Percentiles rank a stretch among this genome's conserved stretches.
phyloP scores from a whole-genome alignment of 2,329 filamentous ascomycete genomes.

The Apiospora saccharicola region DNA sequence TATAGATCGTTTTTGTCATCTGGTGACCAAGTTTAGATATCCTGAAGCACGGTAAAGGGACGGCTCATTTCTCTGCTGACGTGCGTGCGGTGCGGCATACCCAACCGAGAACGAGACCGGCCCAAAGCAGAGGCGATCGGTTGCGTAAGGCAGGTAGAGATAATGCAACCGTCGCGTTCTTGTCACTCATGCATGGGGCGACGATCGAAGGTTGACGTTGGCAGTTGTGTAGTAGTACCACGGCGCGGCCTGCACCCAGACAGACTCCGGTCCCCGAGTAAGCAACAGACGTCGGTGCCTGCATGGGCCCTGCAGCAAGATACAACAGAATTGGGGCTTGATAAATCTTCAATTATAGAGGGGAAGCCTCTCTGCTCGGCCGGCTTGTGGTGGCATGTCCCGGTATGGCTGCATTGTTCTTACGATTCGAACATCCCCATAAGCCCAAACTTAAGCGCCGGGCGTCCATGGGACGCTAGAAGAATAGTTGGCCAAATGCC shows the following conservation, averaged over 20 bases:
- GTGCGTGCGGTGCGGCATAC: slow-evolving; percentile 8
- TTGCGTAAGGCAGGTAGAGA: neutral
- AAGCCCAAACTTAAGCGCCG: slow-evolving; percentile 1
- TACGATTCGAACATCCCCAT: neutral
- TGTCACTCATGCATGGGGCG: neutral
- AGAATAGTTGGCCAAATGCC: neutral
- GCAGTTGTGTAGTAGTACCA: neutral
- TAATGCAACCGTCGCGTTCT: neutral
- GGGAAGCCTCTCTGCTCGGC: neutral
- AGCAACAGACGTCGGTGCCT: slow-evolving; percentile 9
- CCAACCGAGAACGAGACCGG: neutral
- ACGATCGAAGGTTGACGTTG: slow-evolving; percentile 6
- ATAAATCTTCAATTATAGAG: neutral
- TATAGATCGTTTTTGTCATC: neutral
- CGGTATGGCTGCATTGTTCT: slow-evolving; percentile 4
- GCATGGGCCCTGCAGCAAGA: slow-evolving; percentile 11
- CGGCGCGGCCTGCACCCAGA: neutral
- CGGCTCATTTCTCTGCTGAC: slow-evolving; percentile 13
- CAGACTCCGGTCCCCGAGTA: slow-evolving; percentile 17
- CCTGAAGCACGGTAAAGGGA: neutral
- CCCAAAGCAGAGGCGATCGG: neutral
- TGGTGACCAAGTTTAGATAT: slow-evolving; percentile 6
- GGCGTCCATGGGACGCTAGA: slow-evolving; percentile 8
- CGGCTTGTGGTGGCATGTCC: neutral
- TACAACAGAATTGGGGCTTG: neutral